Evolutionary conservation across 495 filamentous ascomycete genomes (phyloP).

Genomic region (Neurospora discreta): DNA sequence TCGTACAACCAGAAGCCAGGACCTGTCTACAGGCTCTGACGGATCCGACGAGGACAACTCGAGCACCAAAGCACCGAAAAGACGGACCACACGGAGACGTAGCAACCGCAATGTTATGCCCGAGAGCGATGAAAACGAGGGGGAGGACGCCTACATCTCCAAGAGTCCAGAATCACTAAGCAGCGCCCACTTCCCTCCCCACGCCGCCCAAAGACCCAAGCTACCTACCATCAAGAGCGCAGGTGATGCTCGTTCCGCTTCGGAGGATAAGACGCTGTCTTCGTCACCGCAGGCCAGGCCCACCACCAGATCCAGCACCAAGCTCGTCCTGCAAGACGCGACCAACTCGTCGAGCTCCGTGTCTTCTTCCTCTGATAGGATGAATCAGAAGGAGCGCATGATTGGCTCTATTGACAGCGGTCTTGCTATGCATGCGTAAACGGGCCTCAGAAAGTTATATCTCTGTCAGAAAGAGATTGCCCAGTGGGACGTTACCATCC

Average conservation of each 20-base stretch:
- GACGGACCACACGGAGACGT: slow-evolving; percentile 11
- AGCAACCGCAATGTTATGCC: slow-evolving; percentile 11
- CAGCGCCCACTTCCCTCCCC: slow-evolving; percentile 5
- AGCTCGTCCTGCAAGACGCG: background rate
- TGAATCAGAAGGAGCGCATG: background rate
- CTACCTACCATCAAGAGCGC: slow-evolving; percentile 26
- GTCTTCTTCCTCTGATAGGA: background rate
- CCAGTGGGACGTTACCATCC: background rate
- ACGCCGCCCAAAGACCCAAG: slow-evolving; percentile 22
- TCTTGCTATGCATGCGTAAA: slow-evolving; percentile 4
- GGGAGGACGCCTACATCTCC: slow-evolving; percentile 12
- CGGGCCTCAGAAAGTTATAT: background rate
- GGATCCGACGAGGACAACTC: slow-evolving; percentile 15
- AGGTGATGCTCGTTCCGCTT: background rate
- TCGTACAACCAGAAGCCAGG: slow-evolving; percentile 20
- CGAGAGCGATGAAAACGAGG: slow-evolving; percentile 18
- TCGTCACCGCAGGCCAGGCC: background rate
- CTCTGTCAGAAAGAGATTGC: background rate
- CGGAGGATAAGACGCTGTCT: slow-evolving; percentile 2
- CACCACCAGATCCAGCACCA: background rate
- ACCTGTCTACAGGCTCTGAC: slow-evolving; percentile 28
- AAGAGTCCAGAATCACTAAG: slow-evolving; percentile 11
- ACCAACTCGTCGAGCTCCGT: background rate
- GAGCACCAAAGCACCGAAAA: background rate
- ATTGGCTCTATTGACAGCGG: slow-evolving; percentile 7